Evolutionary conservation across 345 rosid genomes (phyloP).

Genomic region (Isatis tinctoria): DNA sequence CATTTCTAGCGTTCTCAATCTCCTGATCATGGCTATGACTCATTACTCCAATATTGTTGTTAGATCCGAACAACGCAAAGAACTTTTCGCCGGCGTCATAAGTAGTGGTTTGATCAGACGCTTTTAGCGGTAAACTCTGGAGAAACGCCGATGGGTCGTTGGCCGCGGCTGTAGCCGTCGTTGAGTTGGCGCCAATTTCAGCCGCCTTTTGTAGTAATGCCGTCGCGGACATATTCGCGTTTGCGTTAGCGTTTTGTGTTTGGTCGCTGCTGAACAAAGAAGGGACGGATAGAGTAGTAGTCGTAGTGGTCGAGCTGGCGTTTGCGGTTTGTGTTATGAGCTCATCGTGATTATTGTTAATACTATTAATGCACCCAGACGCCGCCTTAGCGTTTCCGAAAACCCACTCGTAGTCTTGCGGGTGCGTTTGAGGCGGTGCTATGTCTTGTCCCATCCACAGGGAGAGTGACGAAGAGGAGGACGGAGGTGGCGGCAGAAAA

Average conservation of each 20-base stretch:
- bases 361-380: slow-evolving; percentile 8
- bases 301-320: slow-evolving; percentile 22
- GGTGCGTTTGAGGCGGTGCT: slow-evolving; percentile 21
- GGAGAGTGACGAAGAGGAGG: slow-evolving; percentile 22
- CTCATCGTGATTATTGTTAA: slow-evolving; percentile 10
- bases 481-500: slow-evolving; percentile 5
- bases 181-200: slow-evolving; percentile 67
- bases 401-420: slow-evolving; percentile 43
- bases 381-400: slow-evolving; percentile 33
- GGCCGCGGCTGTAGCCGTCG: not conserved
- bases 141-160: slow-evolving; percentile 44
- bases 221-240: slow-evolving; percentile 81
- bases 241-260: slow-evolving; percentile 26
- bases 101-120: slow-evolving; percentile 24
- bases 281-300: slow-evolving; percentile 52
- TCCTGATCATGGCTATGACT: slow-evolving; percentile 22
- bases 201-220: slow-evolving; percentile 96
- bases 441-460: slow-evolving; percentile 36
- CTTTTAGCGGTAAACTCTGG: slow-evolving; percentile 47
- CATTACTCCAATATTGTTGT: slow-evolving; percentile 15
- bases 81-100: slow-evolving; percentile 48
- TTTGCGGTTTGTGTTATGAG: slow-evolving; percentile 31
- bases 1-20: slow-evolving; percentile 37
- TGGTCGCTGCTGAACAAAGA: slow-evolving; percentile 68
- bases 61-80: slow-evolving; percentile 39